Conservation (phyloP, 2,329 filamentous ascomycete species). For the Niveomyces coronatus region DNA sequence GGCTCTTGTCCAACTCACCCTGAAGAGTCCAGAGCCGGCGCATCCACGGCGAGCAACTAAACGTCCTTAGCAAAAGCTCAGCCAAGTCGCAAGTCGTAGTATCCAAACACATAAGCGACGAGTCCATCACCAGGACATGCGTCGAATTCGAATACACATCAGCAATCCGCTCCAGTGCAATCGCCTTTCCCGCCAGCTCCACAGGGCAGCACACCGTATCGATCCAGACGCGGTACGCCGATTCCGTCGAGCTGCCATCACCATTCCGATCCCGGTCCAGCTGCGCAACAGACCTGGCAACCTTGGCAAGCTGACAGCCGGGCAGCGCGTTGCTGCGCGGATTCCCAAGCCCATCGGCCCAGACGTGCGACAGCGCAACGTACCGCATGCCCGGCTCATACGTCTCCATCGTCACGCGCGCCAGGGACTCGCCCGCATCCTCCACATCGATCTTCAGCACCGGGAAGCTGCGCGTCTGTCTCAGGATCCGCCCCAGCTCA, state of each 20-base stretch:
- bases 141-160: constrained; percentile 22
- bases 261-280: constrained; percentile 9
- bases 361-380: constrained; percentile 27
- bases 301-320: constrained; percentile 19
- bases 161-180: constrained; percentile 23
- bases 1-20: constrained; percentile 10
- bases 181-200: constrained; percentile 14
- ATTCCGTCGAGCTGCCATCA: background rate
- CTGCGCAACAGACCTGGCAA: constrained; percentile 16
- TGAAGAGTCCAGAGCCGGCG: constrained; percentile 30
- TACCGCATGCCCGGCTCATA: constrained; percentile 17
- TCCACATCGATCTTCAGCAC: constrained; percentile 11
- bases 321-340: constrained; percentile 20
- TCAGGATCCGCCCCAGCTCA: constrained; percentile 12
- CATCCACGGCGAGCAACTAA: constrained; percentile 26
- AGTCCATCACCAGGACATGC: constrained; percentile 24
- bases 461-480: constrained; percentile 12
- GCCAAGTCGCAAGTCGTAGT: constrained; percentile 10
- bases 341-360: constrained; percentile 27
- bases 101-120: constrained; percentile 17
- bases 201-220: constrained; percentile 25
- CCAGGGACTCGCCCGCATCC: background rate
- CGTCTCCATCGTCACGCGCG: constrained; percentile 13
- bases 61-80: constrained; percentile 21
- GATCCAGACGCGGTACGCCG: constrained; percentile 20